Base-by-base conservation (phyloP, 2,329 filamentous ascomycete species). In the Knufia fluminis region DNA sequence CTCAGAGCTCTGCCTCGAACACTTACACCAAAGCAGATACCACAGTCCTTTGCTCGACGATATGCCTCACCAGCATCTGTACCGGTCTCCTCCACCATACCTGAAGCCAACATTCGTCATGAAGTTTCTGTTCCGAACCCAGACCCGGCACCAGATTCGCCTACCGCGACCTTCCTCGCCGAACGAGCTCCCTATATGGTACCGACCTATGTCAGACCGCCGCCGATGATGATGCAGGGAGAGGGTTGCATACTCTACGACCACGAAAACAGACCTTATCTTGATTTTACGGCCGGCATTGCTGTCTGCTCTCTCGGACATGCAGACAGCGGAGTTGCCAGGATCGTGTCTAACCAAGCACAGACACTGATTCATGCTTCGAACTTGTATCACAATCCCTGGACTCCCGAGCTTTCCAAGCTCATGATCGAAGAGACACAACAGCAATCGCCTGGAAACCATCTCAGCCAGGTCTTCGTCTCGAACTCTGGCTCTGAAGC, bases 401-500 rank as follows among this genome's bases (percentile, higher is more conserved):
- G 92, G 86, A 96, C 87, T 1, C 91, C 91, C 26, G 81, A 84
- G 1, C 80, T 98, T 46, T 95, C 88, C 54, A 83, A 92, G 66
- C 74, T 89, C 20, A 77, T 98, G 20, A 79, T 98, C 28, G 78
- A 91, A 60, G 83, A 84, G 67, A 98, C 92, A 0, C 68, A 78
- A 48, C 80, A 83, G 60, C 79, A 84, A 62, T 88, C 85, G 16
- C 58, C 57, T 16, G 56, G 56, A 14, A 41, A 39, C 2, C 53
- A 46, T 43, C 52, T 60, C 20, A 74, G 78, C 17, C 79, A 86
- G 50, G 88, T 87, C 2, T 98, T 98, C 64, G 78, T 98, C 57
- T 95, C 88, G 73, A 98, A 98, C 71, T 96, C 90, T 3, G 92
- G 92, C 52, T 87, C 86, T 52, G 92, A 98, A 71, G 92, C 92